Percentiles rank a stretch among this genome's conserved stretches.
Conservation (phyloP, 2,329 filamentous ascomycete genomes). For the Penicillium verrucosum region DNA sequence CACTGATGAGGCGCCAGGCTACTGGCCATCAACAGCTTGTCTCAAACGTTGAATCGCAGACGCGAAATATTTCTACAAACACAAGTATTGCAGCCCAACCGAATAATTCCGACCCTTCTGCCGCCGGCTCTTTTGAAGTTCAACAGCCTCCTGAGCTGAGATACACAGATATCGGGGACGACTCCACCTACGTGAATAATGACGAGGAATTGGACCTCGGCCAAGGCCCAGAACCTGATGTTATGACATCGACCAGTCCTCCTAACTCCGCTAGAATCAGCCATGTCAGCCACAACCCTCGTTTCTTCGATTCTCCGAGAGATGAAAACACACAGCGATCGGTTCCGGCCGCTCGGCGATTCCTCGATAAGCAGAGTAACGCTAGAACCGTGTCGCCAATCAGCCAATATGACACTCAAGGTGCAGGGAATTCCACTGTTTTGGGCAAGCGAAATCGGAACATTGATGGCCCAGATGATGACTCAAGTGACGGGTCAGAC, state of each 20-base stretch:
- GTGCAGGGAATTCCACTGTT: constrained; percentile 13
- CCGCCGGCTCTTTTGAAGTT: background rate
- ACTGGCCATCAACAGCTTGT: background rate
- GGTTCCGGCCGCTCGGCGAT: constrained; percentile 7
- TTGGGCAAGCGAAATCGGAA: constrained; percentile 1
- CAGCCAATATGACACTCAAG: constrained; percentile 23
- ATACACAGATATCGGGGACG: constrained; percentile 4
- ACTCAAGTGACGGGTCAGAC: constrained; percentile 25
- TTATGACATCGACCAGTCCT: constrained; percentile 17
- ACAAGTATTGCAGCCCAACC: background rate
- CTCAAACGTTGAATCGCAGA: background rate
- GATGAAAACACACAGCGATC: background rate
- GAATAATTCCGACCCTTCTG: background rate
- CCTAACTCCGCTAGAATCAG: constrained; percentile 18
- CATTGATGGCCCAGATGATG: constrained; percentile 35
- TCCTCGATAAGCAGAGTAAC: constrained; percentile 37
- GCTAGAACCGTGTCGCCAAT: constrained; percentile 38
- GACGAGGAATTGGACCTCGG: constrained; percentile 14
- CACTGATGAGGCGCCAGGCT: constrained; percentile 3
- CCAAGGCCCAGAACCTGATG: background rate
- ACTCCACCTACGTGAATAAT: constrained; percentile 9
- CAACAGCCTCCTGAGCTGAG: background rate
- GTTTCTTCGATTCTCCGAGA: constrained; percentile 4
- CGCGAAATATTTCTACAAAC: background rate
- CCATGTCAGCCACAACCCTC: constrained; percentile 16